A percentile compares a stretch with the other conserved stretches of the same genome.
Evolutionary conservation across 2,329 filamentous ascomycete genomes (phyloP).

Genomic region (Colletotrichum orbiculare): DNA sequence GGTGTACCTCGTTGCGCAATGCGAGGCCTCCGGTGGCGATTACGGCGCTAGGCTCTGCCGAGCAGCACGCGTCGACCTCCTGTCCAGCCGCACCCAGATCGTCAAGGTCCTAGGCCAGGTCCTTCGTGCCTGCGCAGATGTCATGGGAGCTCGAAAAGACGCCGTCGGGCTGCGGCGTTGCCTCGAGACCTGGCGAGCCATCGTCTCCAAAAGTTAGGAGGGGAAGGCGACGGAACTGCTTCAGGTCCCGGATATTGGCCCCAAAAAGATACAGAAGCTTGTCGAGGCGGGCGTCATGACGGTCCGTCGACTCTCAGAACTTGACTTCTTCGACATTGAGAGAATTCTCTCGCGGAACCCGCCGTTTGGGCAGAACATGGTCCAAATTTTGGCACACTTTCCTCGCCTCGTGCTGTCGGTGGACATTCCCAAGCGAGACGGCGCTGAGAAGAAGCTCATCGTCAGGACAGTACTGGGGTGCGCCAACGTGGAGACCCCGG

Average conservation of each 20-base stretch:
- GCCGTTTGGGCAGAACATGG: constrained; percentile 80
- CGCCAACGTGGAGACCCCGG: constrained; percentile 70
- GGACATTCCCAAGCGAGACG: constrained; percentile 48
- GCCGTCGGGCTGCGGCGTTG: constrained; percentile 74
- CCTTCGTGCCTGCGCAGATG: constrained; percentile 52
- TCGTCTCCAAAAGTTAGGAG: constrained; percentile 85
- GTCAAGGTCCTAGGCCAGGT: constrained; percentile 47
- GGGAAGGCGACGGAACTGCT: constrained; percentile 75
- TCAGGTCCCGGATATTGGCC: constrained; percentile 83
- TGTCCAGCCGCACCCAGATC: constrained; percentile 46
- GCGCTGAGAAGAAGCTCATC: constrained; percentile 50
- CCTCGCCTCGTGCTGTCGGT: constrained; percentile 64
- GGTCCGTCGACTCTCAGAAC: constrained; percentile 75
- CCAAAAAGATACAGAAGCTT: constrained; percentile 80
- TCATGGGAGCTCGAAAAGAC: constrained; percentile 61
- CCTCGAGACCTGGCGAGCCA: constrained; percentile 80
- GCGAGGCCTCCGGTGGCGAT: constrained; percentile 69
- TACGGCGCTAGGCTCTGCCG: constrained; percentile 55
- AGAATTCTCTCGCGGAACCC: constrained; percentile 81
- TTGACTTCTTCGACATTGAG: constrained; percentile 80
- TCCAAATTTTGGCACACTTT: constrained; percentile 74
- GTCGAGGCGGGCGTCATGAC: constrained; percentile 75
- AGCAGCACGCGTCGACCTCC: constrained; percentile 46
- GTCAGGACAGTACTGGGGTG: constrained; percentile 78
- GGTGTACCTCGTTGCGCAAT: constrained; percentile 79